Conservation (phyloP, 208 protist genomes). For the Trypanosoma mega region DNA sequence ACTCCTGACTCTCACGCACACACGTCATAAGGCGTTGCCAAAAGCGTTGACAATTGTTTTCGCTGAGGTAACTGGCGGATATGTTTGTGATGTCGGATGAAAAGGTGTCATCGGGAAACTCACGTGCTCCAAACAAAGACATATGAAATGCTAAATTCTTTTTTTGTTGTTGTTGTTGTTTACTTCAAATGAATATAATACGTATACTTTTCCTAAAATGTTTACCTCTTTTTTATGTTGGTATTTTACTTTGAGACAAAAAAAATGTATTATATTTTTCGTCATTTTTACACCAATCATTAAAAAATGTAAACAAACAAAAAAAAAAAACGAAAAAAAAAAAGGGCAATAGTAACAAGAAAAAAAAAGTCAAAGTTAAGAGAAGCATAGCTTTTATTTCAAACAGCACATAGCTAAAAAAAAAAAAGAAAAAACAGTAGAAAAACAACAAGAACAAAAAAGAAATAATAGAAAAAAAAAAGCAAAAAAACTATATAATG, state of each 20-base stretch:
- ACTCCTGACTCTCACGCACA: conserved; percentile 79
- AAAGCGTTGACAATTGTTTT: conserved; percentile 81
- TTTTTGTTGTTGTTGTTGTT: neutral
- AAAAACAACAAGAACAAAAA: neutral
- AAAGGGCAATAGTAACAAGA: neutral
- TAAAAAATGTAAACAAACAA: neutral
- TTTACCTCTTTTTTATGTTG: too few species aligned
- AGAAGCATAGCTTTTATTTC: neutral
- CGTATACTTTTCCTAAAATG: too few species aligned
- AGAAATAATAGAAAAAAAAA: too few species aligned
- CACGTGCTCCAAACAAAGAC: conserved; percentile 79
- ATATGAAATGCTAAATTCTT: conserved; percentile 27
- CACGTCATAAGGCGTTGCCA: conserved; percentile 82
- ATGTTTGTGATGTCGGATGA: conserved; percentile 49
- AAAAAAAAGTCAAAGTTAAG: neutral
- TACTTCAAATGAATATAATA: neutral
- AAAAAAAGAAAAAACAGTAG: conserved; percentile 16
- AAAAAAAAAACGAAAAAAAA: conserved; percentile 4
- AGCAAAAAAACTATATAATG: too few species aligned
- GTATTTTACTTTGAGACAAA: too few species aligned
- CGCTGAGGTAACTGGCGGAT: conserved; percentile 59
- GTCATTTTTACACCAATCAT: too few species aligned
- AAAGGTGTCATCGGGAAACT: conserved; percentile 62
- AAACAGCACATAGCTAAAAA: neutral
- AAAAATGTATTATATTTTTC: too few species aligned